Conservation (phyloP, 352 stramenopile species). For the Globisporangium splendens region DNA sequence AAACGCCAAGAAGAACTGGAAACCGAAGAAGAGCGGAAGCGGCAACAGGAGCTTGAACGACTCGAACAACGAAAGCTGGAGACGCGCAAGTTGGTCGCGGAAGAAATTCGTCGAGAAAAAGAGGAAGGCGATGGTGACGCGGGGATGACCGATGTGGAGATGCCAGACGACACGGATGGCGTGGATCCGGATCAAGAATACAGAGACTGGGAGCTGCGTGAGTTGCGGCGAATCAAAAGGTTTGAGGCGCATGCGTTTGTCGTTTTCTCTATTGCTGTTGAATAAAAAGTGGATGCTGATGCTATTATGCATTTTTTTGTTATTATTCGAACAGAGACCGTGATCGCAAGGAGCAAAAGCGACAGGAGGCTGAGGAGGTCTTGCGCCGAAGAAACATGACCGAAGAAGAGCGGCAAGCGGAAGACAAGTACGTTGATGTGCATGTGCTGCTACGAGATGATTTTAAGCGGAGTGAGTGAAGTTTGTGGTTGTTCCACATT, state of each 20-base stretch:
- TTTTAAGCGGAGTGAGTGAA: no score
- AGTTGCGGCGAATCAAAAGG: constrained; percentile 91
- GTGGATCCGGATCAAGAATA: constrained; percentile 90
- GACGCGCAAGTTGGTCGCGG: constrained; percentile 67
- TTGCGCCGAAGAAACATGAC: constrained; percentile 91
- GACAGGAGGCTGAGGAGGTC: constrained; percentile 88
- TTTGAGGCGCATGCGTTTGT: constrained; percentile 7
- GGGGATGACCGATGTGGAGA: constrained; percentile 75
- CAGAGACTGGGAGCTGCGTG: constrained; percentile 91
- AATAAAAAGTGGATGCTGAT: neutral
- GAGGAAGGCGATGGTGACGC: constrained; percentile 37
- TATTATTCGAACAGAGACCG: constrained; percentile 51
- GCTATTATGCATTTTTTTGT: neutral
- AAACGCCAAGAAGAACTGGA: constrained; percentile 76
- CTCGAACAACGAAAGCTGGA: constrained; percentile 58
- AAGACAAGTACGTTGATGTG: constrained; percentile 78
- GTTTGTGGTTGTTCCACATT: no score
- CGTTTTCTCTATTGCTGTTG: no score
- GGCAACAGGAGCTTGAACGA: constrained; percentile 43
- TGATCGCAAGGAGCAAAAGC: constrained; percentile 70
- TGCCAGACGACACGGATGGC: constrained; percentile 88
- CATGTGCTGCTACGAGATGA: no score
- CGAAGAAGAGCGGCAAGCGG: constrained; percentile 91
- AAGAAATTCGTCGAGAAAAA: constrained; percentile 71
- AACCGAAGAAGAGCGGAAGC: constrained; percentile 61